Base-by-base conservation (phyloP, 1,284 basidiomycete species). In the Volvariella surrecta region DNA sequence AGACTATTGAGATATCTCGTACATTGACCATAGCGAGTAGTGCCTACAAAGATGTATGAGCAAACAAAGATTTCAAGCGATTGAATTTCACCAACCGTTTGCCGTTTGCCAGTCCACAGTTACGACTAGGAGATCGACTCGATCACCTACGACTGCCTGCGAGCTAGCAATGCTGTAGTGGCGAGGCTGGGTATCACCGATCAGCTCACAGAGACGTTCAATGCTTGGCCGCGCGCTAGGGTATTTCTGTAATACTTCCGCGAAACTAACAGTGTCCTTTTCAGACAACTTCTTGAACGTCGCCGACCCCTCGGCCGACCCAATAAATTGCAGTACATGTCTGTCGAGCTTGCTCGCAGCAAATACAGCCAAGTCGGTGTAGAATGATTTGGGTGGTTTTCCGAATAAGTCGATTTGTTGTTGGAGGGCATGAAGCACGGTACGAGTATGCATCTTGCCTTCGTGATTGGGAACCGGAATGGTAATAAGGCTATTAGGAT, bases 101-200 rank as follows among this genome's bases (percentile, higher is more conserved):
- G 92, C 83, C 22, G 86, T 84, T 42, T 76, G 60, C 95, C 95
- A 99, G 54, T 98, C 93, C 19, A 99, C 95, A 3, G 91, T 94
- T 35, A 99, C 95, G 48, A 99, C 87, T 48, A 99, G 71, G 38
- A 99, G 69, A 64, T 99, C 93, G 13, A 99, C 91, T 43, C 86
- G 80, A 60, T 98, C 79, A 9, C 96, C 96, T 10, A 99, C 93
- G 39, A 89, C 93, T 53, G 84, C 85, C 64, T 99, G 93, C 24
- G 91, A 81, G 52, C 89, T 93, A 19, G 95, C 95, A 56, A 99
- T 99, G 63, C 91, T 95, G 66, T 99, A 99, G 66, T 99, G 96
- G 53, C 96, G 77, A 4, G 95, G 94, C 67, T 97, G 93, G 71
- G 94, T 95, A 61, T 98, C 91, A 4, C 87, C 88, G 42, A 96